Base-by-base conservation (phyloP, 192 early-diverging fungal genomes). In the Coemansia sp. region DNA sequence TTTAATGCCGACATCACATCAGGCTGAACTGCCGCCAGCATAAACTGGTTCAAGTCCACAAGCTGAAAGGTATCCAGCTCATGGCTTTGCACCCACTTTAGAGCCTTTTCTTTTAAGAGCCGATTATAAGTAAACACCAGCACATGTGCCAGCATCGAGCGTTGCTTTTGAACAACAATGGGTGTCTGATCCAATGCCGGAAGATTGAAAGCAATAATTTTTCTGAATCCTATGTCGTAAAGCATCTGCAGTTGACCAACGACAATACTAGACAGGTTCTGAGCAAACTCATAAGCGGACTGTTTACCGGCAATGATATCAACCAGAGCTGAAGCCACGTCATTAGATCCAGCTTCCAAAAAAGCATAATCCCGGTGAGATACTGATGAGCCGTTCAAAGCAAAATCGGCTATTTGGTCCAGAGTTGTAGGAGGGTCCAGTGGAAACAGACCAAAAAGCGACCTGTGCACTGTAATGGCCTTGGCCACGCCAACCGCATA, bases 271-370 rank as follows among this genome's bases (percentile, higher is more conserved):
- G 64, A 66, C 10, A 67, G 40, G 3, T n/a, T 18, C 21, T 58
- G n/a, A 5, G 54, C 60, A 56, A 69, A 68, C 40, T 52, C 64
- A 18, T 69, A 60, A 0, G 51, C 44, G 0, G 66, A 41, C n/a
- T 36, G 32, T 15, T 23, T 54, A 10, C 58, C 54, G 5, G 28
- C 26, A 0, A 49, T 43, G 6, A 69, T 53, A 11, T 76, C 66
- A 26, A 58, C 41, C 47, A 69, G 28, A 0, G 58, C 59, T 5
- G 62, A 38, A 36, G 31, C 34, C 15, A 56, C 54, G 50, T 76
- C 65, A 31, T 76, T 76, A 1, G 72, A 45, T 0, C 66, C 72
- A 23, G 69, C 41, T 34, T 61, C 72, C 11, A 76, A 37, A 51
- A 69, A 40, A 1, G 66, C 65, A 12, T 65, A 53, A 21, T 69